Base-by-base conservation (phyloP, 163 green algal species). In the Coccomyxa subellipsoidea region DNA sequence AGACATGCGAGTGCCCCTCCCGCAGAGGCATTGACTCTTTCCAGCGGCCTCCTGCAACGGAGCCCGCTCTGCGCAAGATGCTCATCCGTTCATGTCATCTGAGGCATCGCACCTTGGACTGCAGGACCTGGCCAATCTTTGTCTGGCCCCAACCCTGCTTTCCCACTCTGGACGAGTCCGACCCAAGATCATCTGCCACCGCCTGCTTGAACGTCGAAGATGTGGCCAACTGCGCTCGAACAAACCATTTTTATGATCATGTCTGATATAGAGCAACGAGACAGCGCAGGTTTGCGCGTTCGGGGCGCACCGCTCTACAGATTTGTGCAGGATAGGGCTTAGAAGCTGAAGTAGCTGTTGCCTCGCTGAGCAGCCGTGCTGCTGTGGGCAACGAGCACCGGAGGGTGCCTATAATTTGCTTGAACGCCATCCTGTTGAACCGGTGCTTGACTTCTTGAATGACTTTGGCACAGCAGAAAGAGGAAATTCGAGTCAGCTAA, bases 101-200 rank as follows among this genome's bases (percentile, higher is more conserved):
- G n/a, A 39, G 15, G n/a, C 15, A 39, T 35, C 69, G 27, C 27
- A 87, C 83, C 79, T 84, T 87, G 73, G 54, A 40, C n/a, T 82
- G n/a, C 76, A 87, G 40, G 9, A 87, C 80, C 31, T 87, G 75
- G 35, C 75, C 38, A 36, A 87, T 82, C 54, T 75, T 78, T 21
- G 83, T 87, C 71, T 87, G 83, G 7, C 83, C 83, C 83, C 83
- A 87, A 12, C 83, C 83, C 35, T 77, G 53, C 38, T 83, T 83
- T 7, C 69, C 36, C 32, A 35, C 36, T 69, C 70, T 80, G 15
- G 36, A 47, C 31, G 7, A 9, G 76, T 69, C 38, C 37, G 38
- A 8, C 38, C 15, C 73, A 39, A 69, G 31, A 35, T 80, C 76
- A 18, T 34, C 27, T 66, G 38, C 76, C n/a, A 38, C 76, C 27